Base-by-base conservation (phyloP, 495 filamentous ascomycete genomes). In the Chaetomium tenue region DNA sequence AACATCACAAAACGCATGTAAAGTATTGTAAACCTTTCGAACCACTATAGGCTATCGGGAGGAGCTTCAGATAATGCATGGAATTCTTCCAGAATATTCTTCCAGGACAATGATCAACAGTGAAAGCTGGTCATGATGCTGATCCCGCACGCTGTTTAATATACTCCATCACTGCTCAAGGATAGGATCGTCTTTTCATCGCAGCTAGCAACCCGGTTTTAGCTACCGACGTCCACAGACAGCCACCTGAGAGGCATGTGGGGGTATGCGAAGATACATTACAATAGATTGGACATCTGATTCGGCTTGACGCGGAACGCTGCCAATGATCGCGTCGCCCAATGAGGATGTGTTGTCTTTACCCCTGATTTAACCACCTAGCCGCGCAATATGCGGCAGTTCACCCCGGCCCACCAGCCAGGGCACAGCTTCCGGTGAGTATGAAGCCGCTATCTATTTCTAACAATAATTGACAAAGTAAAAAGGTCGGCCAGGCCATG, bases 381-480 rank as follows among this genome's bases (percentile, higher is more conserved):
- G 33, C 53, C 15, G 28, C 33, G 16, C 53, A 56, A 56, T 58
- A 58, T 44, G 3, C 55, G 55, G 55, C 55, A 58, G 55, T 58
- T 58, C 12, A 50, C 18, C 18, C 46, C 40, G 40, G 40, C 13
- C 40, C 6, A 37, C 33, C 33, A 37, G 33, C 6, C 33, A 44
- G 40, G 5, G 5, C 40, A 44, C 13, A 11, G 40, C 13, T 44
- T 11, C 1, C 20, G 5, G 0, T 23, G 5, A 23, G 18, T 7
- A 5, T 7, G 33, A 5, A 8, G 9, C 33, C 5, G 5, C 33
- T 37, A 37, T 12, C 33, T 9, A 37, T 37, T 37, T 8, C 33
- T 37, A 37, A 7, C 33, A 7, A 37, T 9, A 37, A 37, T 8
- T 12, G 5, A 37, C 5, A 37, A 37, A 37, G 33, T 37, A 37